Evolutionary conservation across 1,139 yeast species (phyloP), one percentile per base, ranked within the genome.

Genomic region (Hyphopichia burtonii): DNA sequence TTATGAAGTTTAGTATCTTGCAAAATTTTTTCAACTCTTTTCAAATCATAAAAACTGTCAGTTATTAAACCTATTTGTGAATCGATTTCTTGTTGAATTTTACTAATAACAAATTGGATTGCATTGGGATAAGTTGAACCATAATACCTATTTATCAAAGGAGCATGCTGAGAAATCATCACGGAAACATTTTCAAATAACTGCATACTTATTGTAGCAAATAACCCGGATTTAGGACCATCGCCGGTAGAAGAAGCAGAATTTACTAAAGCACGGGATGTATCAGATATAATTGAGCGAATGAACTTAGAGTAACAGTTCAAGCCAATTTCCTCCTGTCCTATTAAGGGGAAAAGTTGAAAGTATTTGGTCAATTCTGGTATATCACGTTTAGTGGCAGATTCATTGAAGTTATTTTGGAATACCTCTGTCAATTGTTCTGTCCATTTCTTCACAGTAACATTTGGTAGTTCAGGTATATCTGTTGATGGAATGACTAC

Each of bases 401-500:
- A 96, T 32, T 72, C 74, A 37, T 74, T 74, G 60, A 93, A 93
- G 50, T 82, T 83, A 3, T 68, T 58, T 38, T 75, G 64, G 55
- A 90, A 90, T 2, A 82, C 65, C 2, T 60, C 60, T 2, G 80
- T 81, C 44, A 91, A 69, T 36, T 80, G 74, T 1, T 66, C 66
- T 4, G 80, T 75, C 78, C 95, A 88, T 15, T 69, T 70, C 1
- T 65, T 58, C 1, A 93, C 56, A 0, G 86, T 68, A 1, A 66
- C 74, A 12, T 64, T 60, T 0, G 99, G 98, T 41, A 77, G 68
- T 43, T 88, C 96, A 0, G 97, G 96, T n/a, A 90, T 75, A 41
- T 88, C 95, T 8, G 87, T 74, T 0, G 96, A 82, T 0, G 99
- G 99, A n/a, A 93, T 93, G 54, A 87, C 88, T 37, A 76, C 81